phyloP scores from a whole-genome alignment of 2,329 filamentous ascomycete species.

The Ceratocystis papillata region DNA sequence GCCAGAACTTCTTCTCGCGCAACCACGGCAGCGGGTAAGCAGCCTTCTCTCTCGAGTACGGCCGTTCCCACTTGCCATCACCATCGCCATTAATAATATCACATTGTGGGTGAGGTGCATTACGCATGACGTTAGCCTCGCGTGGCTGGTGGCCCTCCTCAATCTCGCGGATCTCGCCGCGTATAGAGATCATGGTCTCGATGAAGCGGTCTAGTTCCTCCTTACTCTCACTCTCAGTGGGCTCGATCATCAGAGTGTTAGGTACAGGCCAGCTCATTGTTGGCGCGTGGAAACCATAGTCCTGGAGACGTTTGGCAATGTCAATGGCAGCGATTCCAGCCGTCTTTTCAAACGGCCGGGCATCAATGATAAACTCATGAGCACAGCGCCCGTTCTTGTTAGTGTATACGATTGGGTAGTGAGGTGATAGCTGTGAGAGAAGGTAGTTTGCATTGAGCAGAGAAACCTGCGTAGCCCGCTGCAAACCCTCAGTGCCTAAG shows the following conservation, averaged over 20 bases:
- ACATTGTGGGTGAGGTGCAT: conserved; percentile 72
- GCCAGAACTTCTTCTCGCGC: conserved; percentile 97
- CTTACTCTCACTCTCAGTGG: conserved; percentile 86
- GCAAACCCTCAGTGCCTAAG: conserved; percentile 56
- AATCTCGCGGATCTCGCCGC: conserved; percentile 70
- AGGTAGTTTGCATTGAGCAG: conserved; percentile 98
- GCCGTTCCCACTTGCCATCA: conserved; percentile 60
- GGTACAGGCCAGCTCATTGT: conserved; percentile 96
- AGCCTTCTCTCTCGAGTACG: conserved; percentile 69
- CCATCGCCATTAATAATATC: conserved; percentile 57
- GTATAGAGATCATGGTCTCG: conserved; percentile 77
- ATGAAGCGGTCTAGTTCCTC: conserved; percentile 89
- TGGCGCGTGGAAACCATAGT: conserved; percentile 94
- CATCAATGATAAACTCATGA: conserved; percentile 94
- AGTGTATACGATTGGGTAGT: conserved; percentile 90
- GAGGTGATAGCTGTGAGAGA: conserved; percentile 68
- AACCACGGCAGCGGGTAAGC: conserved; percentile 77
- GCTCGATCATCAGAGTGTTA: conserved; percentile 96
- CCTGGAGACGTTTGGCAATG: conserved; percentile 89
- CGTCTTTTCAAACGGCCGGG: conserved; percentile 70
- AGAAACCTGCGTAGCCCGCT: conserved; percentile 80
- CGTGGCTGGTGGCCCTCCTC: conserved; percentile 68
- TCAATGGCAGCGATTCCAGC: conserved; percentile 85
- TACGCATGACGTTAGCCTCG: conserved; percentile 76
- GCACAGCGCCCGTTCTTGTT: conserved; percentile 81